Evolutionary conservation across 129 eudicot genomes (phyloP), one percentile per base, ranked within the genome.

Genomic region (Escallonia rubra): DNA sequence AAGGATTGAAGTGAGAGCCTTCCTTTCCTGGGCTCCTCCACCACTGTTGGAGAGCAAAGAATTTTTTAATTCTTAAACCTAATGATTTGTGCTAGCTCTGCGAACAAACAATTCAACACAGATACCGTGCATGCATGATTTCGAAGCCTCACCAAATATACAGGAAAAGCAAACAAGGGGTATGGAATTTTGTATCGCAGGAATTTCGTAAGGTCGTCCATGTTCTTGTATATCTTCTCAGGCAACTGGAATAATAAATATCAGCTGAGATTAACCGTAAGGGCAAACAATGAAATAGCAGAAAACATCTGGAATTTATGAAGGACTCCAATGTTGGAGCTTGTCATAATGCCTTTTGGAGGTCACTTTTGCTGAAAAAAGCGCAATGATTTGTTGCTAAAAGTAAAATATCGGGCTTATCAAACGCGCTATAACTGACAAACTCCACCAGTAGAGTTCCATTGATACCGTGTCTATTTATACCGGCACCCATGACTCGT

Each of bases 401-500:
- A 23, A 23, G 34, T 23, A 23, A 23, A 23, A 23, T 23, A 23
- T 23, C 0, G 34, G 34, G 34, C 34, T 23, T 23, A 23, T 23
- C 34, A 23, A 23, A 23, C 1, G 1, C 34, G 0, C 34, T 23
- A 23, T 23, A 0, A 23, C 34, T 23, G 34, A 23, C 1, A 23
- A 23, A 23, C 34, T 23, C 34, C 34, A 23, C 34, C 0, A 23
- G 34, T 23, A 23, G 34, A 23, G 34, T 23, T 23, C 34, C 34
- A 23, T 23, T 23, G 34, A 23, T 0, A n/a, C n/a, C n/a, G n/a
- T n/a, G n/a, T n/a, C n/a, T n/a, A n/a, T n/a, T n/a, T n/a, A 74
- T 85, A 89, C 96, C 83, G 96, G 96, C 40, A 89, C 96, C 96
- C 93, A 89, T 8, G 96, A 89, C 68, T 89, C 96, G 59, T 89